phyloP scores from a whole-genome alignment of 1,284 basidiomycete genomes.

The Lentinus polychrous region DNA sequence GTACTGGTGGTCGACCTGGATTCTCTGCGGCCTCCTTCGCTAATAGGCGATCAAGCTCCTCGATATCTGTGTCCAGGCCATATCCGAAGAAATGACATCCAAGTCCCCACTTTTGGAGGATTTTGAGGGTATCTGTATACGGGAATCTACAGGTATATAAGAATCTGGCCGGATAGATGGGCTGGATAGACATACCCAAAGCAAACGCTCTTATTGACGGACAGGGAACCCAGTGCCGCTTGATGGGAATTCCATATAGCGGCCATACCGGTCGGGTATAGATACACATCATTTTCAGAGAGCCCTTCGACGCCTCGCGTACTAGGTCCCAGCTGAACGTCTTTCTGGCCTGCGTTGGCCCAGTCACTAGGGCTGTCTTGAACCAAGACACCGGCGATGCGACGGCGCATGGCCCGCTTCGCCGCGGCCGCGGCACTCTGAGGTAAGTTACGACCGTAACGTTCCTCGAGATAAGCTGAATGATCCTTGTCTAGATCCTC shows the following conservation, averaged over 20 bases:
- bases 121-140: slow-evolving; percentile 96
- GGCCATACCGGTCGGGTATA: slow-evolving; percentile 87
- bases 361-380: slow-evolving; percentile 42
- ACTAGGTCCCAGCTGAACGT: slow-evolving; percentile 47
- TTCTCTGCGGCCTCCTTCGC: slow-evolving; percentile 32
- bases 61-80: slow-evolving; percentile 74
- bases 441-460: slow-evolving; percentile 92
- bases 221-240: slow-evolving; percentile 47
- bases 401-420: slow-evolving; percentile 79
- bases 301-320: slow-evolving; percentile 56
- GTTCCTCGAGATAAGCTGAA: slow-evolving; percentile 77
- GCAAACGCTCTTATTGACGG: slow-evolving; percentile 78
- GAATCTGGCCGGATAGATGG: not conserved
- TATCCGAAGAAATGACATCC: slow-evolving; percentile 89
- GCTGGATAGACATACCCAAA: slow-evolving; percentile 66
- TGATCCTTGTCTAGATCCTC: slow-evolving; percentile 45
- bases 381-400: slow-evolving; percentile 85
- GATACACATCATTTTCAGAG: slow-evolving; percentile 81
- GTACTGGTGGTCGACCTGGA: slow-evolving; percentile 44
- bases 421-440: slow-evolving; percentile 67
- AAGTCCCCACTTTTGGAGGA: slow-evolving; percentile 95
- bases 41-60: slow-evolving; percentile 64
- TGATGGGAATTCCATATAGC: slow-evolving; percentile 92
- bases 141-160: slow-evolving; percentile 64
- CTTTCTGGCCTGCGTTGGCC: slow-evolving; percentile 39